Evolutionary conservation across 108 stramenopile species (phyloP), one percentile per base, ranked within the genome.

Genomic region (Skeletonema menzelii): DNA sequence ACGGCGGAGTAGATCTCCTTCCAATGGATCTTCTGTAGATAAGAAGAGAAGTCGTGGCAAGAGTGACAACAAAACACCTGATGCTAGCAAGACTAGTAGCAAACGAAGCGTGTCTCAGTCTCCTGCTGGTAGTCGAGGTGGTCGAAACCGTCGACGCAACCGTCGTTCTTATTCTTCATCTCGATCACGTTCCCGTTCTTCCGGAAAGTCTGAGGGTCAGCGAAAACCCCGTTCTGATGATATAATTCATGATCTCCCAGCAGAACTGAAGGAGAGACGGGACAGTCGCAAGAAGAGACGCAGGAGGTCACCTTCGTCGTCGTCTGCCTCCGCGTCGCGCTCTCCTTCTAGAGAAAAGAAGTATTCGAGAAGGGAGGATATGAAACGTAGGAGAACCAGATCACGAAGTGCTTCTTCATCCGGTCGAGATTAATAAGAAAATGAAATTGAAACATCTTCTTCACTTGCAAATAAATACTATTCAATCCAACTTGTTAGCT

Each of bases 231-330:
- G 65, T 12, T 71, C 70, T 8, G 30, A 35, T 40, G 22, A 34
- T 44, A 59, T 27, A 27, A 27, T 55, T 63, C 62, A 35, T 53
- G 49, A 53, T 8, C 49, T 53, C 2, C 71, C 31, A 15, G 30
- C 53, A 12, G 42, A 63, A 13, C 28, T 24, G 28, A 44, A 56
- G 17, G 20, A 63, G 26, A 30, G 12, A 27, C 5, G 8, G 15
- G 22, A 15, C 32, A 49, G 32, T 57, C 27, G 27, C 27, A 19
- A 32, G 7, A 47, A 34, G 44, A 77, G 63, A 31, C 62, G 70
- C 14, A 19, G 20, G n/a, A 71, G 76, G 20, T 65, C 76, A 35
- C 15, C 75, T 4, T 71, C 63, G 0, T 72, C 58, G 22, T 75
- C 74, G 27, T 75, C 74, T 35, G 31, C 65, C 8, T 67, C 73